Evolutionary conservation across 202 grass and related monocot species (phyloP), one percentile per base, ranked within the genome.

Genomic region (Miscanthus sacchariflorus): DNA sequence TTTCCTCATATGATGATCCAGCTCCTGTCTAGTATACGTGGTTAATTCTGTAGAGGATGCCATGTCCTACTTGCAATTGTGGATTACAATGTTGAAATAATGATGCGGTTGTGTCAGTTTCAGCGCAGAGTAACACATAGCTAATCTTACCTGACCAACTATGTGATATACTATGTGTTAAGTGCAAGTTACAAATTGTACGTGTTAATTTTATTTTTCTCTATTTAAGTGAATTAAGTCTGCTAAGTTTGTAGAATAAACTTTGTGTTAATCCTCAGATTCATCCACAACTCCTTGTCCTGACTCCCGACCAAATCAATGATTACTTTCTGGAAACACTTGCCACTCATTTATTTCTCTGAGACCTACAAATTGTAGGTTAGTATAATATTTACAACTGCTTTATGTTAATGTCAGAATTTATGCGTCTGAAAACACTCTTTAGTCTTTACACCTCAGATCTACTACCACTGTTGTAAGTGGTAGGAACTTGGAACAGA

Each of bases 361-460:
- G 27, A 54, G 15, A 21, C 48, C 21, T 11, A 28, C 36, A 44
- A 63, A 73, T 73, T 73, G 38, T 63, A 28, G 3, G 8, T 83
- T 42, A 28, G 49, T 59, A 72, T 58, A 61, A 12, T 40, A 73
- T 44, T 43, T 40, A 19, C 15, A 35, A 15, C 12, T 83, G 35
- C 33, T 61, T 73, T 58, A 30, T 74, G n/a, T 63, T 74, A 50
- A 73, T 70, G n/a, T 63, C 70, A 63, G 40, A 74, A 63, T 45
- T 58, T 38, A 63, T 63, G n/a, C 39, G 1, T 83, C 17, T 43
- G 18, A 30, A 35, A 35, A 30, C 21, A 82, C 30, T 54, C 6
- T 49, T 24, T 68, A 82, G 28, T 10, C 46, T 70, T 25, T 23
- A 59, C 52, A 42, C 19, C 19, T 78, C 5, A 39, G 0, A 38